Conservation (phyloP, 2,329 filamentous ascomycete species). For the Fusarium guadeloupense region DNA sequence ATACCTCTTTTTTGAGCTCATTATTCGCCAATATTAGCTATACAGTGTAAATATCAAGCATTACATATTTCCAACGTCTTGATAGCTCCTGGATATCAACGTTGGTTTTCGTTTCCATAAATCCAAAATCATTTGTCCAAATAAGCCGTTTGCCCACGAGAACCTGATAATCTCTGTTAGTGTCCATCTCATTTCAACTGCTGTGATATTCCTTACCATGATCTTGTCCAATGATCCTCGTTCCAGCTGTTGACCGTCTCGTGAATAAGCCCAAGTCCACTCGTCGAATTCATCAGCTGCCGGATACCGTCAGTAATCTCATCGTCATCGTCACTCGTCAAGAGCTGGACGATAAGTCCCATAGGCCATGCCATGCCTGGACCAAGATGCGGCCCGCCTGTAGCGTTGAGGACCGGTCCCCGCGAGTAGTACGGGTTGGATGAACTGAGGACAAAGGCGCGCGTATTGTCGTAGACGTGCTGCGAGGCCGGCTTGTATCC, state of each 20-base stretch:
- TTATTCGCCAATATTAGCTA: too few relatives aligned
- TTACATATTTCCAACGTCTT: slow-evolving; percentile 39
- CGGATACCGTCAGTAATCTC: slow-evolving; percentile 76
- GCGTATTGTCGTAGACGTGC: slow-evolving; percentile 75
- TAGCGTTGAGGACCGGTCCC: slow-evolving; percentile 60
- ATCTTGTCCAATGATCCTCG: slow-evolving; percentile 47
- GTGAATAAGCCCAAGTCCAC: slow-evolving; percentile 79
- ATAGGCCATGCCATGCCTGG: slow-evolving; percentile 87
- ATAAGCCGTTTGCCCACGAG: slow-evolving; percentile 89
- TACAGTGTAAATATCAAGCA: not conserved
- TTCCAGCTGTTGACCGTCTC: slow-evolving; percentile 61
- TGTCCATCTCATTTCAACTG: not conserved
- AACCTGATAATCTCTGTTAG: slow-evolving; percentile 69
- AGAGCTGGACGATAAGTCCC: slow-evolving; percentile 80
- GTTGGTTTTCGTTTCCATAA: slow-evolving; percentile 77
- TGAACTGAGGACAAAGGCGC: slow-evolving; percentile 75
- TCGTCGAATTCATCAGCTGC: slow-evolving; percentile 73
- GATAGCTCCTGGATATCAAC: slow-evolving; percentile 63
- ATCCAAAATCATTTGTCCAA: slow-evolving; percentile 83
- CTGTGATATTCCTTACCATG: slow-evolving; percentile 44
- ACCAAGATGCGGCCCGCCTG: slow-evolving; percentile 62
- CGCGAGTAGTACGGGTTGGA: slow-evolving; percentile 78
- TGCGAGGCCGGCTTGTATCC: slow-evolving; percentile 68
- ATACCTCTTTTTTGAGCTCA: too few relatives aligned
- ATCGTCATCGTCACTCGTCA: slow-evolving; percentile 78